Conservation (phyloP, 768 basidiomycete genomes). For the Cystobasidiopsis lactophilus region DNA sequence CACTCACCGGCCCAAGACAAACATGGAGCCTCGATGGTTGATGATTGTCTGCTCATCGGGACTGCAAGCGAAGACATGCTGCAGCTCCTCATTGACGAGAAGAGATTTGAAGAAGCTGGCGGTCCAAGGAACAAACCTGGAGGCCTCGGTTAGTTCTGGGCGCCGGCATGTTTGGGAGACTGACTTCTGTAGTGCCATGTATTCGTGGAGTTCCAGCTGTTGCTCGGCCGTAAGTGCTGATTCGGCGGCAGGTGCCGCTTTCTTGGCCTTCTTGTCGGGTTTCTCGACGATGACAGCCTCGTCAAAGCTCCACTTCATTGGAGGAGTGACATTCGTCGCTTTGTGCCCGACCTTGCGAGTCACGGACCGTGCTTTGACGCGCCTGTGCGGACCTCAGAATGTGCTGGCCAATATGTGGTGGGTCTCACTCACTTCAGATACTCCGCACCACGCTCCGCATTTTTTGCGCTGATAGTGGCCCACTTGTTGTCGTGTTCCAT, state of each 20-base stretch:
- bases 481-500: neutral
- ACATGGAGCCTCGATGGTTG: constrained; percentile 1
- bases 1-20: constrained; percentile 7
- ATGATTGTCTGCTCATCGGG: constrained; percentile 6
- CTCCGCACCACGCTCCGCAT: neutral
- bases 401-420: neutral
- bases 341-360: too few species aligned
- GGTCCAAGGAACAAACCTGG: neutral
- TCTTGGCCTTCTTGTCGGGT: neutral
- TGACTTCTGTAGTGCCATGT: constrained; percentile 4
- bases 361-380: too few species aligned
- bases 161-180: too few species aligned
- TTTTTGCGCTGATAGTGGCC: neutral
- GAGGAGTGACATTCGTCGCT: neutral
- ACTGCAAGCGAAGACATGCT: neutral
- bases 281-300: neutral
- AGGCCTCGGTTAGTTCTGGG: too few species aligned
- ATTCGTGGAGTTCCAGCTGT: constrained; percentile 1
- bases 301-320: neutral
- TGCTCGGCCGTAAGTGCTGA: neutral
- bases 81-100: neutral
- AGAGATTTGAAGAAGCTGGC: neutral
- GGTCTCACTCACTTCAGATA: neutral
- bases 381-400: neutral
- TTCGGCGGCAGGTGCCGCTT: neutral